These are phyloP conservation scores for Xylariaceae sp. DNA, from an alignment of 2,329 filamentous ascomycete species.

Conservation along the genomic window DNA sequence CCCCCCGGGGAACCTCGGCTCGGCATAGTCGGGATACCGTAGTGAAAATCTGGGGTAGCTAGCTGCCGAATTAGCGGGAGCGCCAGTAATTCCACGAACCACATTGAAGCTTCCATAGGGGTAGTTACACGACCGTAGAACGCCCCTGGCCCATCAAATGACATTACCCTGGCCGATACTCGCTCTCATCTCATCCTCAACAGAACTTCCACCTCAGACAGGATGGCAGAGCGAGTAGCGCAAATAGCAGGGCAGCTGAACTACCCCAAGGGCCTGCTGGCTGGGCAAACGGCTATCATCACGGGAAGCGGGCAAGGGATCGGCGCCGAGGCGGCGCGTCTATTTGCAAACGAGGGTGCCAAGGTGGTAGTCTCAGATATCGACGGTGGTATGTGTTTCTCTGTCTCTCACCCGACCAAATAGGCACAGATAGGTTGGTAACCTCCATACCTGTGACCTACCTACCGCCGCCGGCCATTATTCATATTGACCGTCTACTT, in stretches of 20 bases:
- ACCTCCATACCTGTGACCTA: no score
- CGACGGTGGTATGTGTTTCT: constrained; percentile 60
- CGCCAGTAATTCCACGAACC: no score
- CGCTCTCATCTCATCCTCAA: no score
- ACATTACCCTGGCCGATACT: no score
- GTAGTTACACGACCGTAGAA: no score
- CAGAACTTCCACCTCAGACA: constrained; percentile 3
- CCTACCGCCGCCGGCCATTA: background rate
- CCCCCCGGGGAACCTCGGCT: no score
- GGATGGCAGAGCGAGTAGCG: constrained; percentile 61
- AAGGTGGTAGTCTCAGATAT: constrained; percentile 85
- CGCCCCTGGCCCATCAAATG: no score
- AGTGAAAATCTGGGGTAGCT: no score
- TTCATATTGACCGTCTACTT: constrained; percentile 9
- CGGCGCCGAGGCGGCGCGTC: constrained; percentile 77
- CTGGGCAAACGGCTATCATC: constrained; percentile 82
- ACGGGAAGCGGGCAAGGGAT: constrained; percentile 88
- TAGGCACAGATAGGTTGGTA: no score
- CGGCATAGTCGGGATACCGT: no score
- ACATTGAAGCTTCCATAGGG: no score
- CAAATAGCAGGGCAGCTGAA: constrained; percentile 81
- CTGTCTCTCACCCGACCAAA: background rate
- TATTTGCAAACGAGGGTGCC: constrained; percentile 87
- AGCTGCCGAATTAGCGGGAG: no score
- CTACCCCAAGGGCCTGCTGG: constrained; percentile 77